phyloP scores from a whole-genome alignment of 768 basidiomycete species.

The Sarcomyxa edulis region DNA sequence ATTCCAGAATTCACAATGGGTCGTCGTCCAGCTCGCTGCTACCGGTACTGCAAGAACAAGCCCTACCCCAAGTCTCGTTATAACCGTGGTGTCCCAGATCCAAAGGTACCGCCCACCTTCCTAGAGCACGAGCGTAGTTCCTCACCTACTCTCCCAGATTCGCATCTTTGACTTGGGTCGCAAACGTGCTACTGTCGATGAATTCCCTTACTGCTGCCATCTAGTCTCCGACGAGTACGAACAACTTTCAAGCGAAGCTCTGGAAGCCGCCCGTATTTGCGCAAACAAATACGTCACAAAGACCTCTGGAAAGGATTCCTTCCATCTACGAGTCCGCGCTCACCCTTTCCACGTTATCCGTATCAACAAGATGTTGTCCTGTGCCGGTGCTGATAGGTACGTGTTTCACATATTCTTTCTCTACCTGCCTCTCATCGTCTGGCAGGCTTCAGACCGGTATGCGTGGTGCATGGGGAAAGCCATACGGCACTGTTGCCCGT shows the following conservation, averaged over 20 bases:
- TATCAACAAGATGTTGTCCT: conserved; percentile 99
- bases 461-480: conserved; percentile 99
- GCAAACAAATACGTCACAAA: conserved; percentile 99
- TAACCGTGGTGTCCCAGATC: conserved; percentile 98
- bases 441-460: conserved; percentile 90
- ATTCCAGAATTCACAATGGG: conserved; percentile 61
- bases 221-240: conserved; percentile 98
- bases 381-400: conserved; percentile 96
- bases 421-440: background rate
- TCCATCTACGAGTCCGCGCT: conserved; percentile 95
- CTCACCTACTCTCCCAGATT: conserved; percentile 50
- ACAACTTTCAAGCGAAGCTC: conserved; percentile 90
- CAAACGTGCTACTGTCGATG: conserved; percentile 94
- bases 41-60: conserved; percentile 99
- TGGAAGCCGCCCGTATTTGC: conserved; percentile 98
- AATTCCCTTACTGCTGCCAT: conserved; percentile 96
- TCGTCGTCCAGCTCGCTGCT: conserved; percentile 96
- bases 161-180: conserved; percentile 94
- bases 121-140: background rate
- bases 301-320: conserved; percentile 96
- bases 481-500: conserved; percentile 92
- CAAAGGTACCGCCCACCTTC: conserved; percentile 68
- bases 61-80: conserved; percentile 94
- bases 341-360: conserved; percentile 99
- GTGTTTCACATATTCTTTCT: conserved; percentile 14